Conservation (phyloP, 2,329 filamentous ascomycete species). For the Aspergillus amoenus region DNA sequence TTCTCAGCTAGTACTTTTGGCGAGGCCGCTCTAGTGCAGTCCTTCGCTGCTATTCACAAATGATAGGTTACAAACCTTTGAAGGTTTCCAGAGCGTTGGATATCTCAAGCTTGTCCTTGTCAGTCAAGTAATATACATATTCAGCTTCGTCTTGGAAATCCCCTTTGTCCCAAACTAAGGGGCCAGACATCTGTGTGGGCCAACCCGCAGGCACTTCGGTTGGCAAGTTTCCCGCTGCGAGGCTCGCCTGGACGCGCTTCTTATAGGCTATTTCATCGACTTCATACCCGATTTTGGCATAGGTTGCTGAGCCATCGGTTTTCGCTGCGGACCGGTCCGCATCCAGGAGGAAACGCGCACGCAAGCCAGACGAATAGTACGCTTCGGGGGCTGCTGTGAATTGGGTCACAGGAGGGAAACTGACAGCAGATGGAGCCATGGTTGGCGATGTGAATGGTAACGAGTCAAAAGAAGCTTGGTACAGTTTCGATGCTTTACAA, state of each 20-base stretch:
- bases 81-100: conserved; percentile 8
- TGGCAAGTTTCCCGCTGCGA: conserved; percentile 9
- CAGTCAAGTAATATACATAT: conserved; percentile 14
- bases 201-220: conserved; percentile 11
- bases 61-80: conserved; percentile 8
- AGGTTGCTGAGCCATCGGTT: background rate
- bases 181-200: conserved; percentile 12
- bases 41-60: background rate
- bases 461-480: background rate
- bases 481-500: background rate
- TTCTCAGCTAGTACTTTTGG: background rate
- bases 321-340: conserved; percentile 11
- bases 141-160: conserved; percentile 10
- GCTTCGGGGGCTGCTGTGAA: conserved; percentile 7
- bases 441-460: conserved; percentile 4
- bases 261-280: conserved; percentile 14
- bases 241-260: conserved; percentile 13
- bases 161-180: conserved; percentile 8
- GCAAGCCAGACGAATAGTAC: conserved; percentile 14
- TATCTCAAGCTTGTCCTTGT: conserved; percentile 11
- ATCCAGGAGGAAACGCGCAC: conserved; percentile 12
- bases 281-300: conserved; percentile 14
- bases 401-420: background rate
- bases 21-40: background rate
- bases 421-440: conserved; percentile 11